Conservation (phyloP, 768 basidiomycete species). For the Cyclocybe aegerita region DNA sequence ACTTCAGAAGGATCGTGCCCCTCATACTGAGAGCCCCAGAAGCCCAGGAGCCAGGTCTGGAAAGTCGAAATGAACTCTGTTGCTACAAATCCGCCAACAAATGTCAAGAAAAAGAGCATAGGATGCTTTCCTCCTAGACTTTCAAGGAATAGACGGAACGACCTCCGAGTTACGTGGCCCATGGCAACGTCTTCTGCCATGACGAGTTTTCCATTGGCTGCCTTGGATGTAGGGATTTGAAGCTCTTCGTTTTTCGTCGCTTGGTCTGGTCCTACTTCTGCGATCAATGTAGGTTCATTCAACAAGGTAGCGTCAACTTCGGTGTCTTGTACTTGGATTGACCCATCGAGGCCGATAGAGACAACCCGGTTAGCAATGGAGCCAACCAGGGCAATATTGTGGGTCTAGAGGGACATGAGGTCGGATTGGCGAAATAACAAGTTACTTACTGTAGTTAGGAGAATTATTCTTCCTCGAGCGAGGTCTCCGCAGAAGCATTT, state of each 20-base stretch:
- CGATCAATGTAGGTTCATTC: conserved; percentile 11
- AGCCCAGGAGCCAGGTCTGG: conserved; percentile 44
- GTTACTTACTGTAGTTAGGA: conserved; percentile 64
- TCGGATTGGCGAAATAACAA: background rate
- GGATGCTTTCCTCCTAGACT: conserved; percentile 35
- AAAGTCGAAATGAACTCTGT: conserved; percentile 24
- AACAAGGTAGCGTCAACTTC: conserved; percentile 37
- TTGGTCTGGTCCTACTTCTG: conserved; percentile 8
- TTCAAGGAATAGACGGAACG: conserved; percentile 34
- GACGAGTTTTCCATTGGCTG: conserved; percentile 52
- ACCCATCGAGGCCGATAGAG: conserved; percentile 50
- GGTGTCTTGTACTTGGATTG: conserved; percentile 45
- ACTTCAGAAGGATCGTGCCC: conserved; percentile 29
- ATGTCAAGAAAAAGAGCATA: conserved; percentile 30
- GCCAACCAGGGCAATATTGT: conserved; percentile 46
- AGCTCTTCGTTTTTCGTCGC: conserved; percentile 24
- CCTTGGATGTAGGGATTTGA: conserved; percentile 16
- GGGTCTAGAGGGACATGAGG: conserved; percentile 28
- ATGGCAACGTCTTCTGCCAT: conserved; percentile 59
- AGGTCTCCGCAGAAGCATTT: conserved; percentile 78
- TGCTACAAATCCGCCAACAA: conserved; percentile 23
- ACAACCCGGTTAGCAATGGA: conserved; percentile 56
- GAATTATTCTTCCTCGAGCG: conserved; percentile 68
- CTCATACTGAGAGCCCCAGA: conserved; percentile 47
- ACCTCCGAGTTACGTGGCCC: conserved; percentile 20